Evolutionary conservation across 148 eudicot species (phyloP), one percentile per base, ranked within the genome.

Genomic region (Silene uniflora): DNA sequence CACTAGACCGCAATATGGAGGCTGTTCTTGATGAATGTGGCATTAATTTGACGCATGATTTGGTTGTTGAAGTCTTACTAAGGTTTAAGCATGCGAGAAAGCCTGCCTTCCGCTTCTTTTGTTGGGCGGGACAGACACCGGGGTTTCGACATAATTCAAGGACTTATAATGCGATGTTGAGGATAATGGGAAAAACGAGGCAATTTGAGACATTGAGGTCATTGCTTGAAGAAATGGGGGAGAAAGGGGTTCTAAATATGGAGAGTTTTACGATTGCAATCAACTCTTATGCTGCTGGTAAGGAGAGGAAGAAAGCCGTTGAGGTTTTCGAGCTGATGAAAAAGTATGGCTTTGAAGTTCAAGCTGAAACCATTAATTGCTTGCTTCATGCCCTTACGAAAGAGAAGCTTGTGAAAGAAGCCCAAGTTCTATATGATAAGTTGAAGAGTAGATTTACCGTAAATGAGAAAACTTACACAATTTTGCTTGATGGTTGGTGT

Each of bases 191-290:
- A 25, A 94, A 90, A 82, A 77, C 89, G 0, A 86, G 89, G 84
- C 98, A 94, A 78, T 91, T 87, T 60, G 97, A 91, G 87, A 94
- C 96, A 3, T 85, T 94, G 91, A 87, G 90, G 27, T 76, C 93
- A 1, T 74, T 94, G 77, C 88, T 94, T 10, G 93, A 89, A 66
- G 98, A 94, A 73, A 91, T 91, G 85, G 98, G 98, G 14, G 90
- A 80, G 76, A 91, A 82, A 71, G 89, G 89, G 67, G 75, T 91
- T 60, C 79, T 94, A 42, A 86, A 89, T 14, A 67, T 91, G 78
- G 93, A 87, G 69, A 89, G 96, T 22, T 94, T 91, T 74, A 74
- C 63, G 69, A 86, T 88, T 75, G 87, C 91, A 3, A 88, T 93
- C 52, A 87, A 83, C 75, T 87, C 88, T 12, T 93, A 86, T 77